Percentiles rank a stretch among this genome's conserved stretches.
Conservation (phyloP, 2,329 filamentous ascomycete genomes). For the Fusarium tjaetaba region DNA sequence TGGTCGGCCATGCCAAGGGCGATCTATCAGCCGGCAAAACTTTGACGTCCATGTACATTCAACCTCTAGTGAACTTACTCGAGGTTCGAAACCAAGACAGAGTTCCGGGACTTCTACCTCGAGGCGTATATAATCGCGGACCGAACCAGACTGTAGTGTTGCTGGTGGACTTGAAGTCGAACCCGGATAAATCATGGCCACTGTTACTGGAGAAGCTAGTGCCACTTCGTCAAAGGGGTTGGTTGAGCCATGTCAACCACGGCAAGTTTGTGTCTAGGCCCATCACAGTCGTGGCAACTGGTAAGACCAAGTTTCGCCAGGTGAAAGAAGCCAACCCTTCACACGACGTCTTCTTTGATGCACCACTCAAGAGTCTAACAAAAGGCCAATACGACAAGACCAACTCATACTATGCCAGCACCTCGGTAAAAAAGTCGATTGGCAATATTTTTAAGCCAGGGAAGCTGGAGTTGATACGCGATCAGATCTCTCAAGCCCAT, state of each 20-base stretch:
- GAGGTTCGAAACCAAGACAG: slow-evolving; percentile 53
- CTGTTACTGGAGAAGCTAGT: slow-evolving; percentile 54
- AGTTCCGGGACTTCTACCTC: slow-evolving; percentile 29
- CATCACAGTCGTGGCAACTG: slow-evolving; percentile 75
- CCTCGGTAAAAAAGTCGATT: slow-evolving; percentile 63
- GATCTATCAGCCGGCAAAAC: slow-evolving; percentile 66
- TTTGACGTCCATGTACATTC: slow-evolving; percentile 69
- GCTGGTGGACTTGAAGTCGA: slow-evolving; percentile 75
- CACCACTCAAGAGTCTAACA: slow-evolving; percentile 61
- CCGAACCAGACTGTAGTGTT: slow-evolving; percentile 67
- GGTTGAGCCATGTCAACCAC: slow-evolving; percentile 63
- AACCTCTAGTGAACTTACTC: slow-evolving; percentile 70
- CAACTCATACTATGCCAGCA: slow-evolving; percentile 75
- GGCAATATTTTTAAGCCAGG: slow-evolving; percentile 57
- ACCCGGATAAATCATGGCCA: slow-evolving; percentile 38
- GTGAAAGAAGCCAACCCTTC: slow-evolving; percentile 34
- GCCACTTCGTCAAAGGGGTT: slow-evolving; percentile 67
- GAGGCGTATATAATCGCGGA: slow-evolving; percentile 66
- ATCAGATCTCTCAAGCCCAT: slow-evolving; percentile 62
- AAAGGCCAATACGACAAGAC: slow-evolving; percentile 54
- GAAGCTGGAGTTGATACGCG: slow-evolving; percentile 56
- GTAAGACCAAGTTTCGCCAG: slow-evolving; percentile 49
- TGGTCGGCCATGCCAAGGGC: slow-evolving; percentile 70
- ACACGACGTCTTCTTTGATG: slow-evolving; percentile 74
- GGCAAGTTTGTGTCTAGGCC: slow-evolving; percentile 62